Percentiles rank a stretch among this genome's conserved stretches.
Evolutionary conservation across 441 rosid species (phyloP).

Genomic region (Populus hybrid): DNA sequence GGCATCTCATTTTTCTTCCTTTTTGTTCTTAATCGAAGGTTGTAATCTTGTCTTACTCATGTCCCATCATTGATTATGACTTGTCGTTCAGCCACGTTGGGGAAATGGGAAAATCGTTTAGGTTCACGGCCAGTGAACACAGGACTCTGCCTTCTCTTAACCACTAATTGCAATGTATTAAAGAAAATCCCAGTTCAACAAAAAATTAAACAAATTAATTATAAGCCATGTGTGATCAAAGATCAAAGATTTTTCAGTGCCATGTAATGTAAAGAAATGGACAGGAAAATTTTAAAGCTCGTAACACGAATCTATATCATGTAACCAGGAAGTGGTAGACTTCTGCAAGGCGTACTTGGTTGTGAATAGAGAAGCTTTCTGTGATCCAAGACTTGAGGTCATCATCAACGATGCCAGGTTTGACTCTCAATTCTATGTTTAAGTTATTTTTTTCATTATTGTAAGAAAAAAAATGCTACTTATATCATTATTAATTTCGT

Average conservation of each 20-base stretch:
- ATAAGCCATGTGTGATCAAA: not conserved
- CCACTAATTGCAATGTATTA: not conserved
- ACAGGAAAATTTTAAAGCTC: not conserved
- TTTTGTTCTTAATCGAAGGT: not conserved
- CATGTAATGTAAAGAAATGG: not conserved
- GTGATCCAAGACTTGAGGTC: slow-evolving; percentile 46
- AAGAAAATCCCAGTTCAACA: not conserved
- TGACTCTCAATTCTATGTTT: not conserved
- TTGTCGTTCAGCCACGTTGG: not conserved
- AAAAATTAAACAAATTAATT: not conserved
- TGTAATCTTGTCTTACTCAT: no score
- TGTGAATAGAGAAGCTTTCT: slow-evolving; percentile 52
- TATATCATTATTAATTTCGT: not conserved
- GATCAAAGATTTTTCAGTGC: not conserved
- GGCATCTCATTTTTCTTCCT: no score
- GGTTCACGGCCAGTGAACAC: not conserved
- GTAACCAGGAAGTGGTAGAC: slow-evolving; percentile 55
- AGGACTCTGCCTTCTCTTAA: not conserved
- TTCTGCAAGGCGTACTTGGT: slow-evolving; percentile 52
- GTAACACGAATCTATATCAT: not conserved
- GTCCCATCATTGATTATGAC: not conserved
- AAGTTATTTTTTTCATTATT: not conserved
- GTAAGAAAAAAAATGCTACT: no score
- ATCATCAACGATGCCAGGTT: slow-evolving; percentile 63
- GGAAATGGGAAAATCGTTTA: not conserved